Base-by-base conservation (phyloP, 2,329 filamentous ascomycete species). In the Arthrobotrys conoides region DNA sequence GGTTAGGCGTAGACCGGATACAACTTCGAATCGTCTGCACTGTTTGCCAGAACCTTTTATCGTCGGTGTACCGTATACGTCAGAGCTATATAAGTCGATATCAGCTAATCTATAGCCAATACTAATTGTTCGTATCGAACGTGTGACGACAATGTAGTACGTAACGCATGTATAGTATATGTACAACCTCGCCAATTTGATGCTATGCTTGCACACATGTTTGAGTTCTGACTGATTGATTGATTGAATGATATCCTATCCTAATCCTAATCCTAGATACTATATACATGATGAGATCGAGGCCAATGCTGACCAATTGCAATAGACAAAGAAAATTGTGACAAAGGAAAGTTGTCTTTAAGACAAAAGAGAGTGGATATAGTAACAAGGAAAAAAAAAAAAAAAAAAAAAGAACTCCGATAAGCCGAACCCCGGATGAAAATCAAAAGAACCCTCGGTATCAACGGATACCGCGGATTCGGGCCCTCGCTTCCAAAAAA, bases 401-500 rank as follows among this genome's bases (percentile, higher is more conserved):
- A 53, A 53, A n/a, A 41, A 41, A 16, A 41, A 53, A 53, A 44
- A 71, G 30, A 71, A 55, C 49, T 55, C 67, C 49, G 57, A 61
- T 16, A 22, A 33, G 41, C 61, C 33, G 51, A 65, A 48, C 38
- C 49, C 69, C 61, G n/a, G 49, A 49, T 59, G 59, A 57, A 24
- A 16, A 22, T 5, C 2, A 46, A 46, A 46, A 46, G 18, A 18
- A 18, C 30, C 18, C 38, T 36, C 55, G 51, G 46, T 33, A 49
- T 46, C 41, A 57, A 27, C 53, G 53, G 67, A 33, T 63, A 71
- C 65, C 68, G 46, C 55, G 48, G 24, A 61, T 71, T 71, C 46
- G 68, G 68, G 41, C 70, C 30, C 61, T 73, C 70, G 70, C 70
- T 73, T 73, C 70, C 70, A 73, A 65, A 46, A 18, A 30, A 30